These are phyloP conservation scores for Withania somnifera DNA, from an alignment of 305 asterid genomes.

Conservation along the genomic window DNA sequence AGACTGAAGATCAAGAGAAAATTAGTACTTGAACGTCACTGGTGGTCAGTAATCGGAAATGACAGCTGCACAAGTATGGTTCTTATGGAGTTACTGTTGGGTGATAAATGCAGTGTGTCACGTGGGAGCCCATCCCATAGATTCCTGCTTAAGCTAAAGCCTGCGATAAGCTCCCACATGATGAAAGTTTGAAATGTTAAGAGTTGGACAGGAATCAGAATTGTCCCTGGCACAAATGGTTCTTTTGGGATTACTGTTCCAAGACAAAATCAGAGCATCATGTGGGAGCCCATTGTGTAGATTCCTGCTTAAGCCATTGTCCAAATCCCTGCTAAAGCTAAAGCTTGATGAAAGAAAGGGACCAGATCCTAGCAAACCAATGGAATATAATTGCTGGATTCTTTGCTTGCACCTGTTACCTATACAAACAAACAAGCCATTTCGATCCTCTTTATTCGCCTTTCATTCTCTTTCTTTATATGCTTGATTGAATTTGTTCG, in stretches of 20 bases:
- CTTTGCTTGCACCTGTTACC: slow-evolving; percentile 39
- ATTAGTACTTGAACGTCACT: background rate
- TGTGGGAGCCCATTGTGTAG: background rate
- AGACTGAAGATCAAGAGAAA: background rate
- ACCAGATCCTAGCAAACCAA: slow-evolving; percentile 5
- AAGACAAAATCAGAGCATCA: background rate
- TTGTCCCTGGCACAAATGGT: background rate
- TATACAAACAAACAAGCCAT: slow-evolving; percentile 21
- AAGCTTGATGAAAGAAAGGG: slow-evolving; percentile 26
- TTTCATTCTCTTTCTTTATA: background rate
- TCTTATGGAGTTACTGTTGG: background rate
- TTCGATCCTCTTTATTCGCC: slow-evolving; percentile 12
- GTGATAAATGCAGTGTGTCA: background rate
- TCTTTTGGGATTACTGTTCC: background rate
- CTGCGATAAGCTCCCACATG: background rate
- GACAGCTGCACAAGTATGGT: background rate
- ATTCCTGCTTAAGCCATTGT: background rate
- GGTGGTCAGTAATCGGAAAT: background rate
- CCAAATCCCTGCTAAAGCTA: slow-evolving; percentile 6
- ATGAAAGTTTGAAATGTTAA: background rate
- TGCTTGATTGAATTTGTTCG: background rate
- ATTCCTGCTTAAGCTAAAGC: background rate
- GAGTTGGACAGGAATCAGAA: background rate
- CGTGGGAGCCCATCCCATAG: background rate
- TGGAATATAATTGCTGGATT: slow-evolving; percentile 15